A percentile compares a stretch with the other conserved stretches of the same genome.
Conservation (phyloP, 2,329 filamentous ascomycete genomes). For the Chalaropsis ovoidea region DNA sequence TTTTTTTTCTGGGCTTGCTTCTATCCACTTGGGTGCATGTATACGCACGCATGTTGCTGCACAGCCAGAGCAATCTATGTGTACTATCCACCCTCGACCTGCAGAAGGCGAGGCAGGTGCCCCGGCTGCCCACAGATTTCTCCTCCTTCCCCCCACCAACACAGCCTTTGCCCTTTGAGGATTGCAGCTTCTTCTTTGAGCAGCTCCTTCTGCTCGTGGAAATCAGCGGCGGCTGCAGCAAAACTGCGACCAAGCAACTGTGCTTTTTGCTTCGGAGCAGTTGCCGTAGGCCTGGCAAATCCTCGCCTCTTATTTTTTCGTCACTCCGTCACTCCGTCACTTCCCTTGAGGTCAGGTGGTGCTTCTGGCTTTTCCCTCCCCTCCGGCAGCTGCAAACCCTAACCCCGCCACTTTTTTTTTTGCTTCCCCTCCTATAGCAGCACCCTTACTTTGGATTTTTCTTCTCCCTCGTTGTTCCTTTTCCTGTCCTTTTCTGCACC, state of each 20-base stretch:
- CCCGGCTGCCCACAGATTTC: not conserved
- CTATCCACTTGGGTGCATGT: not conserved
- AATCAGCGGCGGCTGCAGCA: no score
- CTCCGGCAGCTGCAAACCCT: not conserved
- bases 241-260: no score
- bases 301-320: not conserved
- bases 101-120: not conserved
- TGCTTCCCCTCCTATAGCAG: slow-evolving; percentile 6
- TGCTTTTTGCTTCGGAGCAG: not conserved
- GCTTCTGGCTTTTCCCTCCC: no score
- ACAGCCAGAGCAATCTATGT: not conserved
- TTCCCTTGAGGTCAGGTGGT: no score
- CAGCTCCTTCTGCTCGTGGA: not conserved
- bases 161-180: not conserved
- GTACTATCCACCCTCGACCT: no score
- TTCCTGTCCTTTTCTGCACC: slow-evolving; percentile 11
- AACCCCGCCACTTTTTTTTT: slow-evolving; percentile 15
- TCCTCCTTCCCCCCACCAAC: not conserved
- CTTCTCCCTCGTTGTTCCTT: not conserved
- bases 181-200: not conserved
- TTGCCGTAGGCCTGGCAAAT: not conserved
- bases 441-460: slow-evolving; percentile 10
- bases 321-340: not conserved
- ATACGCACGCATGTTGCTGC: not conserved
- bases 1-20: not conserved